phyloP scores from a whole-genome alignment of 2,329 filamentous ascomycete species.

The Epichloe sylvatica region DNA sequence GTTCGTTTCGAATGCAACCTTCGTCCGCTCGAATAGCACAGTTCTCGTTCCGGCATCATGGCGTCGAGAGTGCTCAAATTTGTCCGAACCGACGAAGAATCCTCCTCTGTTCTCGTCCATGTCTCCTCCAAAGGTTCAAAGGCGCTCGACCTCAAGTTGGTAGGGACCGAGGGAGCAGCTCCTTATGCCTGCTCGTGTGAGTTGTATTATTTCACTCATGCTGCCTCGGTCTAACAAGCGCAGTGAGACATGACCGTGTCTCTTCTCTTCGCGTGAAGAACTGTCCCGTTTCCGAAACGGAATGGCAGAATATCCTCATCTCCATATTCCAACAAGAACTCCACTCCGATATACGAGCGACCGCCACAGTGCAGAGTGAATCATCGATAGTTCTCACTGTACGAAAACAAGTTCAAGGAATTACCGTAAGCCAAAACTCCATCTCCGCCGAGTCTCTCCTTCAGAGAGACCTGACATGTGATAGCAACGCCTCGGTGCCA shows the following conservation, averaged over 20 bases:
- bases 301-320: conserved; percentile 52
- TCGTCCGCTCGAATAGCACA: neutral
- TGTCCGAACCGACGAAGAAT: conserved; percentile 37
- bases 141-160: conserved; percentile 50
- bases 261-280: conserved; percentile 38
- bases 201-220: conserved; percentile 10
- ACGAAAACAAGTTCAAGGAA: conserved; percentile 51
- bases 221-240: neutral
- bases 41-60: conserved; percentile 10
- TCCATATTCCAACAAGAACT: conserved; percentile 40
- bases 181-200: conserved; percentile 45
- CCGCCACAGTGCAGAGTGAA: conserved; percentile 42
- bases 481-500: conserved; percentile 55
- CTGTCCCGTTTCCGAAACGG: conserved; percentile 41
- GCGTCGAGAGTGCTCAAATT: conserved; percentile 39
- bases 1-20: neutral
- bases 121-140: conserved; percentile 35
- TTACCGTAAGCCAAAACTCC: conserved; percentile 39
- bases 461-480: conserved; percentile 6
- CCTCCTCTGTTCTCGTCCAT: conserved; percentile 46
- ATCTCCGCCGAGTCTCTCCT: neutral
- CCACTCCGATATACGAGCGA: conserved; percentile 41
- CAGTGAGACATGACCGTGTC: conserved; percentile 44
- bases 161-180: conserved; percentile 51
- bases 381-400: conserved; percentile 45